Conservation (phyloP, 805 yeast species). For the Starmerella tilneyi region DNA sequence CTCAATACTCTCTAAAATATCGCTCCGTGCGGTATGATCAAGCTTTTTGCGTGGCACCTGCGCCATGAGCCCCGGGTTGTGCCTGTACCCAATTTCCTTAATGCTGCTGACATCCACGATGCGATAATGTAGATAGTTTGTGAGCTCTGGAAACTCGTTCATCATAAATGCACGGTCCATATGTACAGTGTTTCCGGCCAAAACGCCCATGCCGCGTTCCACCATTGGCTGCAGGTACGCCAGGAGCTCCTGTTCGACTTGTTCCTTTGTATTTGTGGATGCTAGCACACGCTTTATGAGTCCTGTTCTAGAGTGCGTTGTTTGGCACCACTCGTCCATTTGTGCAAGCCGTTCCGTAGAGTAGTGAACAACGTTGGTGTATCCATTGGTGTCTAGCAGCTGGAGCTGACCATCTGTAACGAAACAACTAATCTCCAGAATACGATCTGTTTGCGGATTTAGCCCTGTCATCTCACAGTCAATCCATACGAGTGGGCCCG, state of each 20-base stretch:
- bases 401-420: constrained; percentile 76
- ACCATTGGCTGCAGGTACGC: constrained; percentile 44
- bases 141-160: constrained; percentile 67
- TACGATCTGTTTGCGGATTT: constrained; percentile 59
- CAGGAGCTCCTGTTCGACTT: constrained; percentile 58
- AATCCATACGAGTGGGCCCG: constrained; percentile 63
- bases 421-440: constrained; percentile 84
- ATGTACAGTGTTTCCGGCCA: constrained; percentile 90
- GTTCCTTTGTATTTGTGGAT: constrained; percentile 42
- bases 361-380: constrained; percentile 69
- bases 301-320: constrained; percentile 70
- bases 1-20: constrained; percentile 77
- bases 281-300: constrained; percentile 59
- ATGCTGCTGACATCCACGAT: constrained; percentile 83
- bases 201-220: constrained; percentile 46
- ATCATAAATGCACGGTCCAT: constrained; percentile 80
- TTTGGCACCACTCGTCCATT: constrained; percentile 84
- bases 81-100: constrained; percentile 69
- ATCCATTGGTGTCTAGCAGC: constrained; percentile 55
- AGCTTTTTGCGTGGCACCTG: constrained; percentile 52
- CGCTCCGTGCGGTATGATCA: constrained; percentile 79
- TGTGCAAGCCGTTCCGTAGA: constrained; percentile 49
- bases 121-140: constrained; percentile 54
- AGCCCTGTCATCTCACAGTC: constrained; percentile 99
- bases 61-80: constrained; percentile 53